Percentiles rank a stretch among this genome's conserved stretches.
Evolutionary conservation across 2,329 filamentous ascomycete species (phyloP).

Genomic region (Aspergillus pseudoglaucus): DNA sequence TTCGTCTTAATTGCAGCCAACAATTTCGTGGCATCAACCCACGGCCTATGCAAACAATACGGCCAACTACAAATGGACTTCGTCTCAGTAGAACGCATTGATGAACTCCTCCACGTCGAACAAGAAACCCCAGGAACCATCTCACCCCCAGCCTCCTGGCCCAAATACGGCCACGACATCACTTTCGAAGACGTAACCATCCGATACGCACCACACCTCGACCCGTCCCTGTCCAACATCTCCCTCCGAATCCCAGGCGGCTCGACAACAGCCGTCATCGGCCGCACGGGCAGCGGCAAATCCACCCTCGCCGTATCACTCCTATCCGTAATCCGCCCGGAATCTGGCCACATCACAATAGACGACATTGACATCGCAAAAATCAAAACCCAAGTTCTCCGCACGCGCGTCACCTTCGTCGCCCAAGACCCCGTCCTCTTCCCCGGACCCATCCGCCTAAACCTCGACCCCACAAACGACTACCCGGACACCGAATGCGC

Average conservation of each 20-base stretch:
- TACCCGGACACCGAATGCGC: slow-evolving; percentile 51
- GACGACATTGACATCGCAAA: slow-evolving; percentile 56
- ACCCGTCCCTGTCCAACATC: slow-evolving; percentile 63
- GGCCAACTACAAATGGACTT: slow-evolving; percentile 87
- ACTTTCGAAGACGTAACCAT: slow-evolving; percentile 71
- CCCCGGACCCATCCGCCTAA: slow-evolving; percentile 54
- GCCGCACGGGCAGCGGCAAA: slow-evolving; percentile 74
- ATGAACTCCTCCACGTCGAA: slow-evolving; percentile 72
- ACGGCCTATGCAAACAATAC: slow-evolving; percentile 69
- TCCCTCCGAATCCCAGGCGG: slow-evolving; percentile 70
- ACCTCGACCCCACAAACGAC: slow-evolving; percentile 56
- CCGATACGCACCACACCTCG: slow-evolving; percentile 70
- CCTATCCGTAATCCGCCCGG: slow-evolving; percentile 50
- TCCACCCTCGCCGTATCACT: slow-evolving; percentile 64
- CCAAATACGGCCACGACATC: slow-evolving; percentile 63
- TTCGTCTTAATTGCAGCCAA: slow-evolving; percentile 72
- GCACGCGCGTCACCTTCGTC: slow-evolving; percentile 59
- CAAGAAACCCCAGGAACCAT: slow-evolving; percentile 64
- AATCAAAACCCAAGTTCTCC: slow-evolving; percentile 54
- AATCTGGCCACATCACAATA: slow-evolving; percentile 51
- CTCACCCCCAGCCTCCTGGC: slow-evolving; percentile 70
- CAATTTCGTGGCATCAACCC: slow-evolving; percentile 59
- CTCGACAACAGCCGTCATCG: slow-evolving; percentile 71
- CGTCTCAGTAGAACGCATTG: slow-evolving; percentile 78
- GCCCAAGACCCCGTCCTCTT: slow-evolving; percentile 63